Conservation (phyloP, 306 rosid species). For the Trifolium pratense region DNA sequence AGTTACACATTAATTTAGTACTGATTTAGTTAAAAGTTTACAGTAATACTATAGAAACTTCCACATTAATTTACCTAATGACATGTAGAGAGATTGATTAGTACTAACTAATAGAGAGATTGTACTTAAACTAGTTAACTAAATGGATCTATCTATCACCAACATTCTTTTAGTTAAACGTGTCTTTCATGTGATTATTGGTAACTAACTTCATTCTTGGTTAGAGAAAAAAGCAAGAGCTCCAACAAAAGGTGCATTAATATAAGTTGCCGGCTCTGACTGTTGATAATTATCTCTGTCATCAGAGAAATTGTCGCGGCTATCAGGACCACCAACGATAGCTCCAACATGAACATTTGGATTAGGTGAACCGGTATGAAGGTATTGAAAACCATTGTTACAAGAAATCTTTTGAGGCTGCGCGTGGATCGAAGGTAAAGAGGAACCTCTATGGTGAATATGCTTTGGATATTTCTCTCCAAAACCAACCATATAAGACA, state of each 20-base stretch:
- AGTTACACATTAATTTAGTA: no score
- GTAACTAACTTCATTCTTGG: conserved; percentile 26
- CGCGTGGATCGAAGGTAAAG: conserved; percentile 62
- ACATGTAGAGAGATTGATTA: no score
- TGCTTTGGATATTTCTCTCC: conserved; percentile 69
- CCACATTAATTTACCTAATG: no score
- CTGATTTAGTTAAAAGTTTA: no score
- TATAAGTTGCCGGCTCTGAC: conserved; percentile 88
- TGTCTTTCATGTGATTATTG: not conserved
- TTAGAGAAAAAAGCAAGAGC: conserved; percentile 67
- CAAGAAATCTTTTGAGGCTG: conserved; percentile 57
- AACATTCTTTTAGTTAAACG: not conserved
- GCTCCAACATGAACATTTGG: conserved; percentile 85
- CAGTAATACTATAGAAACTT: no score
- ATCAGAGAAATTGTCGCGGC: conserved; percentile 64
- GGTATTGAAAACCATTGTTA: conserved; percentile 63
- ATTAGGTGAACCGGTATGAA: conserved; percentile 58
- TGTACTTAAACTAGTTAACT: not conserved
- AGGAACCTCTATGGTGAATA: conserved; percentile 83
- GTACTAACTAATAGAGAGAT: no score
- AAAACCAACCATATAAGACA: conserved; percentile 88
- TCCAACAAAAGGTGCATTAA: conserved; percentile 87
- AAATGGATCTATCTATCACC: not conserved
- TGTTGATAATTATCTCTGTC: conserved; percentile 81
- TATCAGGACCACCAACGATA: conserved; percentile 91